Conservation (phyloP, 352 stramenopile species). For the Globisporangium yorkense region DNA sequence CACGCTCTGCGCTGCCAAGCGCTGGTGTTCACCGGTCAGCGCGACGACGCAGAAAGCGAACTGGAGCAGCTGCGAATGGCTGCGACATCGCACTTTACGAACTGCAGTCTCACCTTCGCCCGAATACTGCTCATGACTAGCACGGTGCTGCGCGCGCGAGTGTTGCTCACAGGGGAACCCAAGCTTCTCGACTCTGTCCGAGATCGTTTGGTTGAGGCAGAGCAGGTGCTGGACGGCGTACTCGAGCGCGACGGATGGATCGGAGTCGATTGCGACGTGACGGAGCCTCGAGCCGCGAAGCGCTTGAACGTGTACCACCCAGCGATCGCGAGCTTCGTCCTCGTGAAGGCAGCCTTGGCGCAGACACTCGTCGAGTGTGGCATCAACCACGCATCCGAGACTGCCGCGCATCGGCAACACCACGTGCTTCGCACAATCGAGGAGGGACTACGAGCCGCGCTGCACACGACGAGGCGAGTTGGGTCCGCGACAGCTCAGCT, state of each 20-base stretch:
- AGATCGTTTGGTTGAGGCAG: conserved; percentile 28
- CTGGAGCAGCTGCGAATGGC: conserved; percentile 22
- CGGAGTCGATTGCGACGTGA: conserved; percentile 16
- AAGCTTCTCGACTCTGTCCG: conserved; percentile 11
- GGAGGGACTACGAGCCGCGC: conserved; percentile 27
- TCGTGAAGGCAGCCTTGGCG: conserved; percentile 41
- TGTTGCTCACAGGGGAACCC: conserved; percentile 12
- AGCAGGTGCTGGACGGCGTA: conserved; percentile 33
- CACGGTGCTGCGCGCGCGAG: conserved; percentile 29
- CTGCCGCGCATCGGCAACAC: conserved; percentile 8
- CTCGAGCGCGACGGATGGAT: conserved; percentile 60
- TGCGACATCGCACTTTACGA: conserved; percentile 16
- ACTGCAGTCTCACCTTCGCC: conserved; percentile 29
- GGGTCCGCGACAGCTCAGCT: conserved; percentile 34
- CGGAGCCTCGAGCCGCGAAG: conserved; percentile 12
- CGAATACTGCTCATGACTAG: conserved; percentile 30
- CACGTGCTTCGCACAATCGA: conserved; percentile 28
- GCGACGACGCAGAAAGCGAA: conserved; percentile 17
- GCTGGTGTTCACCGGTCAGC: conserved; percentile 30
- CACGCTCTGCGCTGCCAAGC: conserved; percentile 35
- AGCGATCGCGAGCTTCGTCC: conserved; percentile 38
- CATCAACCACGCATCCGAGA: conserved; percentile 16
- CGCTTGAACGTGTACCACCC: conserved; percentile 53
- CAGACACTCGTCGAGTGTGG: conserved; percentile 43
- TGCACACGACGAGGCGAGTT: conserved; percentile 39